Percentiles rank a stretch among this genome's conserved stretches.
phyloP scores from a whole-genome alignment of 305 asterid genomes.

The Fraxinus albicans region DNA sequence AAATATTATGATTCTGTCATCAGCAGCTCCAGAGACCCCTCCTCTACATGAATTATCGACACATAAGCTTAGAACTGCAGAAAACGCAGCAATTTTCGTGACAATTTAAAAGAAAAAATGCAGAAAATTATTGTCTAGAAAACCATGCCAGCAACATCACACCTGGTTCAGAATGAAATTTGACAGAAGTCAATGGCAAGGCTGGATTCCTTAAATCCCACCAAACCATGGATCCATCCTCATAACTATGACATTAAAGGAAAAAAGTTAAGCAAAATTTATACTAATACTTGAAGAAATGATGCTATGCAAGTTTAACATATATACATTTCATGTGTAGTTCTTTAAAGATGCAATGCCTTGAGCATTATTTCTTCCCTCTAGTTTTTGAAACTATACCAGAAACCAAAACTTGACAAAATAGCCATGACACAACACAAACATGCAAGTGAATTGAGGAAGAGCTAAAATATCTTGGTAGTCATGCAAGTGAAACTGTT shows the following conservation, averaged over 20 bases:
- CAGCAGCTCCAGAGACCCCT: conserved; percentile 88
- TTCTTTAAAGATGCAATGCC: background rate
- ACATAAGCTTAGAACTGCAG: conserved; percentile 55
- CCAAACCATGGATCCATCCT: conserved; percentile 88
- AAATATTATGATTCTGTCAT: conserved; percentile 65
- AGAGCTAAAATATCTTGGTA: background rate
- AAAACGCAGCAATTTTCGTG: conserved; percentile 2
- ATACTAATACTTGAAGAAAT: background rate
- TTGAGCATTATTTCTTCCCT: background rate
- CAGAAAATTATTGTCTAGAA: background rate
- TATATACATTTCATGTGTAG: background rate
- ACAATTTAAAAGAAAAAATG: background rate
- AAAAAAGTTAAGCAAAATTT: background rate
- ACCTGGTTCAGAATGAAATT: conserved; percentile 82
- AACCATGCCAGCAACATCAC: background rate
- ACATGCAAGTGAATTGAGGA: background rate
- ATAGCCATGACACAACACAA: background rate
- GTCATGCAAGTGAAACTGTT: background rate
- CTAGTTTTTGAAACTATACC: background rate
- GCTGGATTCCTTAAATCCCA: conserved; percentile 85
- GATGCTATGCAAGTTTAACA: background rate
- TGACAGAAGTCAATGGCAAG: conserved; percentile 60
- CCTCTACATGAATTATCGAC: conserved; percentile 62
- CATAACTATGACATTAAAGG: conserved; percentile 39
- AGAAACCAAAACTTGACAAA: background rate